Conservation (phyloP, 306 rosid species). For the Cucumis sativus region DNA sequence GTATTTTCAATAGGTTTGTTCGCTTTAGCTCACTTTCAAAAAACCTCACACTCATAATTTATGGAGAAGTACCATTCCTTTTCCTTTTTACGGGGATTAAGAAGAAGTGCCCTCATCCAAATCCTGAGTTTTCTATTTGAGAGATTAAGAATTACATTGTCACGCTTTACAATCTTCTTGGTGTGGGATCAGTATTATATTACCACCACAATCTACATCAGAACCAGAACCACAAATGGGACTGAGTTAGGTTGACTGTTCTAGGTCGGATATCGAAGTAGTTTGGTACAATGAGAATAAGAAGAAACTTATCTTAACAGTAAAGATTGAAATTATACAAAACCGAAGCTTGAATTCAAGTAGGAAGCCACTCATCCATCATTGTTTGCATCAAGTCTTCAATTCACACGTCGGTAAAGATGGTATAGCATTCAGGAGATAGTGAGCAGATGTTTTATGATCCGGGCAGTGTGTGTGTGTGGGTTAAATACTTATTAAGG, state of each 20-base stretch:
- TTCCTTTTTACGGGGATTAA: background rate
- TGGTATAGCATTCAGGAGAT: background rate
- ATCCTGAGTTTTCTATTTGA: background rate
- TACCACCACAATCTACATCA: background rate
- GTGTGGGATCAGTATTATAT: background rate
- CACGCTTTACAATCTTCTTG: background rate
- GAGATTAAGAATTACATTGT: background rate
- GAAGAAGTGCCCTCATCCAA: too few species aligned
- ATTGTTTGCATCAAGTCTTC: background rate
- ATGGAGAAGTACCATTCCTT: background rate
- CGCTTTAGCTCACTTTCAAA: background rate
- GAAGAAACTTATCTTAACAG: background rate
- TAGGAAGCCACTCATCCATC: background rate
- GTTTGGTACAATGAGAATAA: background rate
- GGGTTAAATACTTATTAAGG: background rate
- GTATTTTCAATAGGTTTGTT: background rate
- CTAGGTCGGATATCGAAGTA: background rate
- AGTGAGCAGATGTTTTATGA: background rate
- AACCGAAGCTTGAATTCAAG: background rate
- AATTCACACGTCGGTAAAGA: background rate
- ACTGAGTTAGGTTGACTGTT: background rate
- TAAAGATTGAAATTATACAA: background rate
- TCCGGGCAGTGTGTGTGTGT: background rate
- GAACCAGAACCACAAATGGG: background rate
- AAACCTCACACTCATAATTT: background rate